A percentile compares a stretch with the other conserved stretches of the same genome.
Evolutionary conservation across 768 basidiomycete species (phyloP).

Genomic region (Xerocomellus intermedius): DNA sequence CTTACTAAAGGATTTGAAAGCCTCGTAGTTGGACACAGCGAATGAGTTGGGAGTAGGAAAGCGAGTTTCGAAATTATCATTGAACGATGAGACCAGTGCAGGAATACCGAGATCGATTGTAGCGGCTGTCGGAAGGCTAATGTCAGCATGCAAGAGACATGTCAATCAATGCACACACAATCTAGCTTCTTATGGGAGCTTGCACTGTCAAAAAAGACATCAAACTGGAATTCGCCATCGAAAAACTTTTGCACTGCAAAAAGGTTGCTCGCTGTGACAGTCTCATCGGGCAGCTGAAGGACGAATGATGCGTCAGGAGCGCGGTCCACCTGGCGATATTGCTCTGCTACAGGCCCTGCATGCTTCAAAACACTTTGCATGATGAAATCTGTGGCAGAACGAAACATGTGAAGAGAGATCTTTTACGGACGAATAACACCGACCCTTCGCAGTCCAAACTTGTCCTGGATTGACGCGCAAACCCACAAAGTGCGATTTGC

Average conservation of each 20-base stretch:
- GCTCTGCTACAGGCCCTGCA: constrained; percentile 52
- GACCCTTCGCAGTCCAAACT: constrained; percentile 87
- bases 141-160: constrained; percentile 1
- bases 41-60: constrained; percentile 70
- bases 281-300: constrained; percentile 74
- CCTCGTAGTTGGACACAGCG: constrained; percentile 43
- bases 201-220: constrained; percentile 81
- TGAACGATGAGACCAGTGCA: constrained; percentile 59
- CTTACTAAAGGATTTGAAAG: constrained; percentile 74
- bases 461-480: constrained; percentile 56
- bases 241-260: constrained; percentile 86
- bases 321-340: constrained; percentile 47
- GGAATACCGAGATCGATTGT: constrained; percentile 69
- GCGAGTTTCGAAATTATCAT: constrained; percentile 59
- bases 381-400: constrained; percentile 51
- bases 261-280: constrained; percentile 70
- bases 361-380: constrained; percentile 56
- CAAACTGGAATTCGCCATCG: constrained; percentile 84
- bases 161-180: constrained; percentile 43
- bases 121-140: constrained; percentile 41
- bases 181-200: constrained; percentile 64
- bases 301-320: constrained; percentile 80
- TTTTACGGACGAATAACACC: constrained; percentile 2
- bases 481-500: constrained; percentile 71
- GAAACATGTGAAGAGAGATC: neutral